phyloP scores from a whole-genome alignment of 768 basidiomycete species.

The Asterophora parasitica region DNA sequence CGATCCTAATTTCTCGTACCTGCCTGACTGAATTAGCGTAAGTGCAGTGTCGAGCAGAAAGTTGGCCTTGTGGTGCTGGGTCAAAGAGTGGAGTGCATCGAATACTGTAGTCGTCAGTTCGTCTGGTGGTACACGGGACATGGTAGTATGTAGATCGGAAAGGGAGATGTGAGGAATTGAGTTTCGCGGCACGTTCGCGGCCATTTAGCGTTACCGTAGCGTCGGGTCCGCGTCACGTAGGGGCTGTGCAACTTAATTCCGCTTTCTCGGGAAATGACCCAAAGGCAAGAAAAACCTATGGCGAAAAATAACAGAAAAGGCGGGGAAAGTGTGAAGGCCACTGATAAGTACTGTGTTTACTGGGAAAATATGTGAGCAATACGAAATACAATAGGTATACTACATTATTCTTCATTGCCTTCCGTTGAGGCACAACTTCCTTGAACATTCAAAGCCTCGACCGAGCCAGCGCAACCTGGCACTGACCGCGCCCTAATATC shows the following conservation, averaged over 20 bases:
- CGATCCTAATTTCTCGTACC: conserved; percentile 28
- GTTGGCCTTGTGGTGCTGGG: conserved; percentile 40
- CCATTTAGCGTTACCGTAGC: conserved; percentile 4
- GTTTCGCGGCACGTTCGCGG: background rate
- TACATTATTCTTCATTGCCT: background rate
- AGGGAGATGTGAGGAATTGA: conserved; percentile 1
- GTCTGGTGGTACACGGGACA: conserved; percentile 32
- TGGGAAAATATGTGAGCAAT: too few relatives aligned
- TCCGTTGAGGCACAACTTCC: background rate
- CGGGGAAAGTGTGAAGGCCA: too few relatives aligned
- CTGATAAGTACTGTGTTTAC: too few relatives aligned
- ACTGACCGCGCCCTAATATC: conserved; percentile 44
- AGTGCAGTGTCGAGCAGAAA: conserved; percentile 48
- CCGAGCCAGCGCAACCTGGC: conserved; percentile 22
- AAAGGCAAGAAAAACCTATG: too few relatives aligned
- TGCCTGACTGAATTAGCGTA: conserved; percentile 43
- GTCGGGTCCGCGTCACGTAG: background rate
- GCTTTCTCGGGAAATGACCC: too few relatives aligned
- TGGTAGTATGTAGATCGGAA: conserved; percentile 7
- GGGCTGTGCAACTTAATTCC: too few relatives aligned
- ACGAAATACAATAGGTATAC: too few relatives aligned
- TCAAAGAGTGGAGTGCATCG: conserved; percentile 43
- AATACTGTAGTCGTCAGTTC: conserved; percentile 49
- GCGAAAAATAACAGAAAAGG: too few relatives aligned
- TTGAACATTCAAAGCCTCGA: conserved; percentile 27